Evolutionary conservation across 352 stramenopile genomes (phyloP).

Genomic region (Phytopythium vexans): DNA sequence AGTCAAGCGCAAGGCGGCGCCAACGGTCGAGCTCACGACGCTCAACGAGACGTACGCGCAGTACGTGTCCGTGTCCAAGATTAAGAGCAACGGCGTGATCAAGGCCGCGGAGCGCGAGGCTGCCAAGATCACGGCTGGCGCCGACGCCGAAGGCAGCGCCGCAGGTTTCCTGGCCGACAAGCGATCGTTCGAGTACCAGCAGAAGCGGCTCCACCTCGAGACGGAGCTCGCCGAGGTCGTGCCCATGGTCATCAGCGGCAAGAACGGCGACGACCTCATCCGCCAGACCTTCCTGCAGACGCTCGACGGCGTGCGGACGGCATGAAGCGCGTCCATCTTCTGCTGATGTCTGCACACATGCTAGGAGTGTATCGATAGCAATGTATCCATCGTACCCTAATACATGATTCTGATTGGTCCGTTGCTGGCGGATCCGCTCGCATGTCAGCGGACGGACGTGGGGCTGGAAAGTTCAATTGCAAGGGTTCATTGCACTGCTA

Average conservation of each 20-base stretch:
- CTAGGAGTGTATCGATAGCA: not conserved
- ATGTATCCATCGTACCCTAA: not conserved
- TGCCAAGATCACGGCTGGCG: slow-evolving; percentile 43
- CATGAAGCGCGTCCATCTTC: too few species aligned
- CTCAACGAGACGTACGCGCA: slow-evolving; percentile 63
- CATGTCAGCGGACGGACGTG: not conserved
- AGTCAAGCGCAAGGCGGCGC: slow-evolving; percentile 56
- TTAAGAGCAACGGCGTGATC: slow-evolving; percentile 58
- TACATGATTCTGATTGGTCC: not conserved
- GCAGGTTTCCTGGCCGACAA: slow-evolving; percentile 67
- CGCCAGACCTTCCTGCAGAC: slow-evolving; percentile 54
- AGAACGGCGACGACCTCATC: slow-evolving; percentile 82
- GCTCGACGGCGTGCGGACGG: slow-evolving; percentile 9
- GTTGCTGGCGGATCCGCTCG: not conserved
- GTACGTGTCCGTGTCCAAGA: slow-evolving; percentile 60
- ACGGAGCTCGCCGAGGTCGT: slow-evolving; percentile 47
- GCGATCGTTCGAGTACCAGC: slow-evolving; percentile 71
- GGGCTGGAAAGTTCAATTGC: not conserved
- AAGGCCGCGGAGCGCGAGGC: slow-evolving; percentile 66
- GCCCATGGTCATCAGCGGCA: slow-evolving; percentile 79
- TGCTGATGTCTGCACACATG: not conserved
- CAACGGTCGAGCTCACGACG: slow-evolving; percentile 52
- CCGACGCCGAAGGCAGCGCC: slow-evolving; percentile 59
- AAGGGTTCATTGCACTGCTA: not conserved
- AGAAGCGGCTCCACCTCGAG: slow-evolving; percentile 69